These are phyloP conservation scores for Dicorynia guianensis DNA, from an alignment of 306 rosid genomes.

Conservation along the genomic window DNA sequence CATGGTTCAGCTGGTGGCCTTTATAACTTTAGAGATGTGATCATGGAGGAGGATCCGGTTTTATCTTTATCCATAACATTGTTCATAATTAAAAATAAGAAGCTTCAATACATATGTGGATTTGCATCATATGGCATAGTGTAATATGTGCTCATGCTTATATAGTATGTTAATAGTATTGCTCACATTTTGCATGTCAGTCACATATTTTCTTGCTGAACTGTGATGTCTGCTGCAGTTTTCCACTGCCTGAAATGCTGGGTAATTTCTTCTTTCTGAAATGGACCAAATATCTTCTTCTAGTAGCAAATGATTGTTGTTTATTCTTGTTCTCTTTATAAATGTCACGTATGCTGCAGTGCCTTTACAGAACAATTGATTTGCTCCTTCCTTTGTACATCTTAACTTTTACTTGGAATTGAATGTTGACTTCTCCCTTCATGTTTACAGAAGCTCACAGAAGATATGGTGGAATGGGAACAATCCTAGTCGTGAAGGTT, in stretches of 20 bases:
- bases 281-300: conserved; percentile 12
- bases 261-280: conserved; percentile 58
- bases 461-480: conserved; percentile 91
- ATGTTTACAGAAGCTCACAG: conserved; percentile 80
- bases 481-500: conserved; percentile 90
- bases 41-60: conserved; percentile 96
- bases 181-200: conserved; percentile 59
- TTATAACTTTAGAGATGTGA: conserved; percentile 81
- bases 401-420: conserved; percentile 35
- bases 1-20: conserved; percentile 98
- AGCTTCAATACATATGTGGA: conserved; percentile 1
- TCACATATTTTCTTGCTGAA: conserved; percentile 89
- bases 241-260: conserved; percentile 91
- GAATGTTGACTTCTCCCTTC: conserved; percentile 18
- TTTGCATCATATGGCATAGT: conserved; percentile 30
- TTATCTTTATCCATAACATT: conserved; percentile 39
- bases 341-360: conserved; percentile 16
- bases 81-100: conserved; percentile 15
- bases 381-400: conserved; percentile 10
- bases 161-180: conserved; percentile 33
- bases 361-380: conserved; percentile 21
- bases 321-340: neutral
- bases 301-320: conserved; percentile 14
- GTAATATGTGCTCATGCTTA: neutral
- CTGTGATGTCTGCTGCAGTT: conserved; percentile 94